Conservation (phyloP, 164 flowering plant genomes). For the Kingdonia uniflora region DNA sequence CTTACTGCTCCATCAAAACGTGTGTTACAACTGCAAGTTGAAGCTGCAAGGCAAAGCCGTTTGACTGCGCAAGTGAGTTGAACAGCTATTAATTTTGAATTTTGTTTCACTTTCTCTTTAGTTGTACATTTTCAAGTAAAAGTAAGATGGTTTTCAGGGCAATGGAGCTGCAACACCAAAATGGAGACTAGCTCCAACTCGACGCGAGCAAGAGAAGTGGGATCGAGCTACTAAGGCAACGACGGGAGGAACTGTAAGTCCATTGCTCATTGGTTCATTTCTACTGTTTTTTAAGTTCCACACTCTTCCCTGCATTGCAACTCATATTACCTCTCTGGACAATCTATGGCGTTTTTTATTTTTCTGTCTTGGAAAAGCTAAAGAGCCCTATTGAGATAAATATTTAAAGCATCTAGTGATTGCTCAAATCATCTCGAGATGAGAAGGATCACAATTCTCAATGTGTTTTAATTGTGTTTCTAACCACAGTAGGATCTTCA, state of each 20-base stretch:
- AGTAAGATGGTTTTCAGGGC: slow-evolving; percentile 27
- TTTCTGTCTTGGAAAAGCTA: too few relatives aligned
- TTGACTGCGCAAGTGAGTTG: slow-evolving; percentile 31
- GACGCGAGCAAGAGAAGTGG: slow-evolving; percentile 90
- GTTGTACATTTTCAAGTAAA: slow-evolving; percentile 3
- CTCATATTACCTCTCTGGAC: too few relatives aligned
- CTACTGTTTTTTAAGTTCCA: background rate
- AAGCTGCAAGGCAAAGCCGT: slow-evolving; percentile 22
- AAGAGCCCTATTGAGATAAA: too few relatives aligned
- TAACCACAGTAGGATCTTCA: too few relatives aligned
- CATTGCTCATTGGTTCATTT: background rate
- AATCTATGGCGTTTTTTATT: too few relatives aligned
- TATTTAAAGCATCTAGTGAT: too few relatives aligned
- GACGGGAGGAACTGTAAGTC: slow-evolving; percentile 81
- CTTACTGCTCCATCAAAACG: slow-evolving; percentile 39
- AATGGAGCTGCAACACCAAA: slow-evolving; percentile 18
- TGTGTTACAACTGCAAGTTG: slow-evolving; percentile 24
- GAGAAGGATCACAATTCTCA: too few relatives aligned
- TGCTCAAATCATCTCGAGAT: too few relatives aligned
- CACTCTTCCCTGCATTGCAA: background rate
- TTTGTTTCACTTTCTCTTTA: background rate
- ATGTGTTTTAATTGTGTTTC: too few relatives aligned
- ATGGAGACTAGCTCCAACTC: slow-evolving; percentile 86
- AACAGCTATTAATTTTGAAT: background rate
- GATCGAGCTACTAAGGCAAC: slow-evolving; percentile 81